phyloP scores from a whole-genome alignment of 257 asterid genomes.

The Ballota nigra region DNA sequence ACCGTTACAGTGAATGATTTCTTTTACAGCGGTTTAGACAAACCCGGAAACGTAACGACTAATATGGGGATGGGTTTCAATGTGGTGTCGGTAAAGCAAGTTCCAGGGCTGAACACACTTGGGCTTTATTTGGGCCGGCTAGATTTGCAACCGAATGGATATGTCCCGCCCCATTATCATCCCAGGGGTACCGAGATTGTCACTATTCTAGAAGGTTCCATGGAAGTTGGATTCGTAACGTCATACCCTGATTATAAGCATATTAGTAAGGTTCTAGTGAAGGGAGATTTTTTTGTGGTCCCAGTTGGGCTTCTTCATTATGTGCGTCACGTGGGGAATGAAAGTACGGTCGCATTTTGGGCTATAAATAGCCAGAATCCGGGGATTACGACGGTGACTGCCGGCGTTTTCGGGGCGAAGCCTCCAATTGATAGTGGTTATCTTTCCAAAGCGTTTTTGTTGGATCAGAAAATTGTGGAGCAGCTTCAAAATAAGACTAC shows the following conservation, averaged over 20 bases:
- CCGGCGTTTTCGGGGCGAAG: too few relatives aligned
- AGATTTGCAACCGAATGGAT: conserved; percentile 21
- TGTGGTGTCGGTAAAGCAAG: not conserved
- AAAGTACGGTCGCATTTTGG: too few relatives aligned
- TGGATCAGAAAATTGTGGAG: too few relatives aligned
- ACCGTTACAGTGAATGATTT: conserved; percentile 29
- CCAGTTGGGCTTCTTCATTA: conserved; percentile 40
- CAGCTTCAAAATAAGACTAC: too few relatives aligned
- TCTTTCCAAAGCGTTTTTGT: too few relatives aligned
- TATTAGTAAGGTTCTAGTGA: conserved; percentile 20
- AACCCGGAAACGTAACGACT: not conserved
- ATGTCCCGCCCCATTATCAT: conserved; percentile 35
- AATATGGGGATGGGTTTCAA: not conserved
- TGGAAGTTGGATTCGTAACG: conserved; percentile 37
- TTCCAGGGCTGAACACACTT: not conserved
- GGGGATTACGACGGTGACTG: too few relatives aligned
- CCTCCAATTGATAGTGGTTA: too few relatives aligned
- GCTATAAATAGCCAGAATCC: too few relatives aligned
- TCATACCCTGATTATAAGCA: conserved; percentile 21
- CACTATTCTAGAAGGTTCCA: conserved; percentile 30
- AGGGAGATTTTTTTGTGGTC: conserved; percentile 31
- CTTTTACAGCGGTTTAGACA: conserved; percentile 19
- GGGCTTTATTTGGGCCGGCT: conserved; percentile 12
- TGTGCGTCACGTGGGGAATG: conserved; percentile 27
- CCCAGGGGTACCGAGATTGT: conserved; percentile 32